Evolutionary conservation across 2,329 filamentous ascomycete genomes (phyloP), one percentile per base, ranked within the genome.

Genomic region (Aspergillus sergii): DNA sequence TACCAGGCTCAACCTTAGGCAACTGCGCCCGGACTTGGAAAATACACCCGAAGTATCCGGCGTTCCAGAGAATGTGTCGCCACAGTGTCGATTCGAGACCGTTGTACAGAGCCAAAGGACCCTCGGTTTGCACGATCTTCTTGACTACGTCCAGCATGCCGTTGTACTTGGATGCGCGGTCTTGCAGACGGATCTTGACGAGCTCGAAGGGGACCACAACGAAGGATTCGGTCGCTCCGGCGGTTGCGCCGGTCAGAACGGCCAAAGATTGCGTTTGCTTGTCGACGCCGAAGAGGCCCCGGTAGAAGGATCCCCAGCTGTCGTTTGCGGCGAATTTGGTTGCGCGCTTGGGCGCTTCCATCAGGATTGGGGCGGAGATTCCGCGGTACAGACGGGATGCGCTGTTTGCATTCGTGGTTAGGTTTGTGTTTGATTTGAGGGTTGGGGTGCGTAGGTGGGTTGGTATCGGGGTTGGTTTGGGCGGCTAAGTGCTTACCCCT

Each of bases 281-380:
- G 61, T 88, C 80, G 61, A 91, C 85, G 69, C 92, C 93, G 77
- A 99, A 98, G 57, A 91, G 78, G 71, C 91, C 90, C 76, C 93
- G 91, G 85, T 96, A 99, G 81, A 97, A 87, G 81, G 93, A 89
- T 73, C 95, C 95, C 95, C 95, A 99, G 79, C 94, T 92, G 79
- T 99, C 95, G 82, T 99, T 99, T 81, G 95, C 95, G 54, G 95
- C 94, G 81, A 99, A 99, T 81, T 99, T 99, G 83, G 93, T 98
- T 50, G 94, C 94, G 82, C 93, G 87, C 88, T 97, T 97, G 80
- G 92, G 90, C 61, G 94, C 94, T 81, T 98, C 94, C 94, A 99
- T 99, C 70, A 98, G 86, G 75, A 99, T 98, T 57, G 95, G 95
- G 30, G 95, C 94, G 51, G 87, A 89, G 80, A 99, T 99, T 75